Base-by-base conservation (phyloP, 306 rosid genomes). In the Acacia confusa region DNA sequence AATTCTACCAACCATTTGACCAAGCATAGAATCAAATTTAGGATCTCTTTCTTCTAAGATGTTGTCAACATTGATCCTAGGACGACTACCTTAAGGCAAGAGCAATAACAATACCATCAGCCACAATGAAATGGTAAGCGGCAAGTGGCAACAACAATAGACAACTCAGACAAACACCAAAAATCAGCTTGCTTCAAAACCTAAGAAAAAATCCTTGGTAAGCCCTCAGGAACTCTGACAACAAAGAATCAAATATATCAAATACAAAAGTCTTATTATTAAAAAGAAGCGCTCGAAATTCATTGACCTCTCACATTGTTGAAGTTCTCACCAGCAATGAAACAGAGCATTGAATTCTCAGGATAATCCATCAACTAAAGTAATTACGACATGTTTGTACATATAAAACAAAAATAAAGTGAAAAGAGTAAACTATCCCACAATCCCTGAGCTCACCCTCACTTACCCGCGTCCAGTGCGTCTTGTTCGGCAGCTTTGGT, bases 1-100 rank as follows among this genome's bases (percentile, higher is more conserved):
- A 72, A 94, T 92, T 74, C 94, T 88, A 47, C 99, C 98, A 72
- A 81, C 87, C 99, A 96, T 96, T 72, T 91, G 92, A 85, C 91
- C 87, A 32, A 96, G 99, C 98, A 96, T 93, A 52, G 88, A 93
- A 57, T 94, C 99, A 82, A 76, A 96, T 36, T 86, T 86, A 7
- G 90, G 92, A 79, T 96, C 97, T 82, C 91, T 86, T 68, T 90
- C 94, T 88, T 93, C 98, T 57, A 92, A 87, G 55, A 88, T 52
- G 74, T 91, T 92, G 79, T 90, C 92, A 64, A 28, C 27, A 63
- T 88, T 84, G 71, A 82, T 83, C 81, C 66, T 82, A 55, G 87
- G 67, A 78, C 58, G 60, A 64, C 76, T 90, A 69, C 89, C 99
- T 92, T 80, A 48, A 88, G 70, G 58, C 87, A 80, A 57, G 60